phyloP scores from a whole-genome alignment of 106 monocot species.

The Chionographis japonica region DNA sequence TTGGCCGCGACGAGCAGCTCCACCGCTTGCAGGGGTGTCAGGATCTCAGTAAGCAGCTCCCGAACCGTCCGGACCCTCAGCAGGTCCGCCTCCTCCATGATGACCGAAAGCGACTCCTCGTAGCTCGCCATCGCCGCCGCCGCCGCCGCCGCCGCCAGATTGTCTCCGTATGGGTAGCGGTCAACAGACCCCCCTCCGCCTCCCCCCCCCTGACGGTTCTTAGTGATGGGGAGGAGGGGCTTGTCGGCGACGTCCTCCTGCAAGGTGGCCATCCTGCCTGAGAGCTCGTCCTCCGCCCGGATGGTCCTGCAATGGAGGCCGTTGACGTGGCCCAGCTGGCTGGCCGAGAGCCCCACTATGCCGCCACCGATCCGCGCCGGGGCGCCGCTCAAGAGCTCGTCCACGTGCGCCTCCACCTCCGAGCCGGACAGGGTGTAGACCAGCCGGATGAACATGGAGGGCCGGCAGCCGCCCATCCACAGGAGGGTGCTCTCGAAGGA shows the following conservation, averaged over 20 bases:
- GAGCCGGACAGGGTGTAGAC: slow-evolving; percentile 33
- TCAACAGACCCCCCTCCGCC: too few relatives aligned
- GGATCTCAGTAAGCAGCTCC: slow-evolving; percentile 32
- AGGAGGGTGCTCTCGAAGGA: slow-evolving; percentile 45
- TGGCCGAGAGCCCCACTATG: slow-evolving; percentile 11
- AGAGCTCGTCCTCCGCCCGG: slow-evolving; percentile 27
- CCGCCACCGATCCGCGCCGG: background rate
- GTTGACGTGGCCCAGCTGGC: slow-evolving; percentile 22
- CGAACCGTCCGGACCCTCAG: slow-evolving; percentile 35
- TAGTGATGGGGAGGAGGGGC: slow-evolving; percentile 26
- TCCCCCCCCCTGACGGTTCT: background rate
- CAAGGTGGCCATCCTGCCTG: slow-evolving; percentile 18
- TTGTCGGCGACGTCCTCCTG: slow-evolving; percentile 44
- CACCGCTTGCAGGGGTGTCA: slow-evolving; percentile 51
- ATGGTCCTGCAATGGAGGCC: slow-evolving; percentile 30
- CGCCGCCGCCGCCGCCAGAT: slow-evolving; percentile 19
- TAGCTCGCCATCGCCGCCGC: slow-evolving; percentile 18
- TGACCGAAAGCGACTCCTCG: slow-evolving; percentile 9
- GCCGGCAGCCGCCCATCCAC: slow-evolving; percentile 57
- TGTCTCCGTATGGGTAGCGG: background rate
- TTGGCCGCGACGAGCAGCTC: slow-evolving; percentile 40
- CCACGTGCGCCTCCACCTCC: slow-evolving; percentile 26
- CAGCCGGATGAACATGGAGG: slow-evolving; percentile 46
- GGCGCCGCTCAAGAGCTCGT: slow-evolving; percentile 13
- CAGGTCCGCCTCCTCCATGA: slow-evolving; percentile 46